Evolutionary conservation across 2,329 filamentous ascomycete species (phyloP), one percentile per base, ranked within the genome.

Genomic region (Dendrostoma leiphaemia): DNA sequence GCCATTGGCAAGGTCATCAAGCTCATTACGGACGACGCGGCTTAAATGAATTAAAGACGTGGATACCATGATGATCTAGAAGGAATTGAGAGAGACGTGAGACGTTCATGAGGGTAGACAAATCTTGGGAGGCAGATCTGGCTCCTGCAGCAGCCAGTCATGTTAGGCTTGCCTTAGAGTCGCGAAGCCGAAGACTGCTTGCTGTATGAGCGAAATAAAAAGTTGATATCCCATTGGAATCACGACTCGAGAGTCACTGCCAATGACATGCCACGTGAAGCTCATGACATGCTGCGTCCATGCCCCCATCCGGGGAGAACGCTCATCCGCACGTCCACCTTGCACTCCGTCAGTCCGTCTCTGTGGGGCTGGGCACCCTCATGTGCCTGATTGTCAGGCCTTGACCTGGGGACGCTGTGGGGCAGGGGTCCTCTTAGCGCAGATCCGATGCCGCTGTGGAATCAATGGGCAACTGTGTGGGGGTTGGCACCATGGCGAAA

Each of bases 1-100:
- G 94, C 94, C 53, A 99, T 99, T 76, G 94, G 94, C 67, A 99
- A 99, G 83, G 95, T 99, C 71, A 97, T 91, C 57, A 97, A 92
- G 81, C 82, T 99, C 60, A 79, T 84, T 64, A 74, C 67, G 7
- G 71, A 75, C 17, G 69, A 71, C 0, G 45, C 65, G 49, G 61
- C 62, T 47, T 66, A 63, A 57, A 59, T 38, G 23, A 21, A 6
- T 17, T 34, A 24, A 9, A 24, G 13, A n/a, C 15, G 24, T 23
- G 28, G 13, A 32, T 40, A 23, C 8, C 6, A n/a, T 17, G n/a
- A 45, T 32, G 15, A 32, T 26, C 15, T 29, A 26, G 34, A n/a
- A 29, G 17, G 13, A n/a, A 23, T 8, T 17, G 13, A 24, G 19
- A 9, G 19, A 28, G 12, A 49, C 21, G 17, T 29, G 17, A 12